Conservation (phyloP, 2,329 filamentous ascomycete species). For the Fusarium sp. region DNA sequence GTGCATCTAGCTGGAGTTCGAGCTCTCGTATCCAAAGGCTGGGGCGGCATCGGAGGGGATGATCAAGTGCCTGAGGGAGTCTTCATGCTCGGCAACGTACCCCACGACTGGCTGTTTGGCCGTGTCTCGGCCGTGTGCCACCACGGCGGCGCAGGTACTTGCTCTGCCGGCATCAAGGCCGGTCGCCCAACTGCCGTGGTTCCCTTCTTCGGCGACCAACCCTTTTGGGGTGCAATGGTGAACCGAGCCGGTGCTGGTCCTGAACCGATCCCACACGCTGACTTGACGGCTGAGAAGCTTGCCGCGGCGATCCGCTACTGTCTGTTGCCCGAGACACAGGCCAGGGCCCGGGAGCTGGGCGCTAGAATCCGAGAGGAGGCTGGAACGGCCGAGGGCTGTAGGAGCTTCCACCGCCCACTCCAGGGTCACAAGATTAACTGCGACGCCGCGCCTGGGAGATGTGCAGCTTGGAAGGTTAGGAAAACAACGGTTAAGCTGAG, state of each 20-base stretch:
- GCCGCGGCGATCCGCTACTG: conserved; percentile 73
- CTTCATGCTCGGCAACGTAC: conserved; percentile 86
- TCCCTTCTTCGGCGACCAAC: conserved; percentile 89
- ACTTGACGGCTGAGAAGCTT: conserved; percentile 74
- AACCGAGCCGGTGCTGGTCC: conserved; percentile 79
- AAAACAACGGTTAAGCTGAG: conserved; percentile 76
- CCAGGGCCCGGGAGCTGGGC: conserved; percentile 69
- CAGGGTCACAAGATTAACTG: conserved; percentile 66
- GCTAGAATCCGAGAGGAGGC: conserved; percentile 74
- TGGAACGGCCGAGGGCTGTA: conserved; percentile 72
- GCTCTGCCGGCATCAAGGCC: conserved; percentile 84
- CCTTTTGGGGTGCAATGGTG: conserved; percentile 86
- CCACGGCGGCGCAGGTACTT: conserved; percentile 91
- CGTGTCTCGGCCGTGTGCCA: conserved; percentile 86
- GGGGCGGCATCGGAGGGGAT: conserved; percentile 85
- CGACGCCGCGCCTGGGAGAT: conserved; percentile 76
- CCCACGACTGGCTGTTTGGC: conserved; percentile 91
- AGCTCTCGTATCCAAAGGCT: conserved; percentile 87
- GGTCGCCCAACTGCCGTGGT: conserved; percentile 86
- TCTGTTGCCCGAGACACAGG: conserved; percentile 69
- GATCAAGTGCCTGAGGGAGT: conserved; percentile 78
- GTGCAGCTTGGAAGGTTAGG: conserved; percentile 81
- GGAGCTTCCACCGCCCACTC: conserved; percentile 78
- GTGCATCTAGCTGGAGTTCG: conserved; percentile 74
- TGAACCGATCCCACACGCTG: conserved; percentile 74